These are phyloP conservation scores for Flaveria bidentis DNA, from an alignment of 129 eudicot genomes.

Conservation along the genomic window DNA sequence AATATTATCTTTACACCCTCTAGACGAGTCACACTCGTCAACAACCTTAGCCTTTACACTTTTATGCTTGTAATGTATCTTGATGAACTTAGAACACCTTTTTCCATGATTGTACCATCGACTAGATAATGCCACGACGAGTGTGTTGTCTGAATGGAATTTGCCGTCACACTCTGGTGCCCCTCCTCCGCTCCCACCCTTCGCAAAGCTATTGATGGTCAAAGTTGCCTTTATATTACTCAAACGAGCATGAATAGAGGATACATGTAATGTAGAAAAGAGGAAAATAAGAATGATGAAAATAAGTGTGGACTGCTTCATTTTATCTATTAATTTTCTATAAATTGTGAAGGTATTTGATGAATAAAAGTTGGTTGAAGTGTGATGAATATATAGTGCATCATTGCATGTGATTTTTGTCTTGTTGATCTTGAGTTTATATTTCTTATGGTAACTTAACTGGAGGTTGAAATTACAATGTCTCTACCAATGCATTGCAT, in stretches of 20 bases:
- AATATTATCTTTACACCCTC: constrained; percentile 44
- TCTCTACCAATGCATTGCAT: not conserved
- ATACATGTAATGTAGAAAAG: constrained; percentile 7
- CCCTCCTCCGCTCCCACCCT: constrained; percentile 49
- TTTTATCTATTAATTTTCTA: not conserved
- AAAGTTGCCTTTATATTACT: constrained; percentile 29
- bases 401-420: not conserved
- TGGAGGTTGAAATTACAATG: constrained; percentile 24
- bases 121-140: constrained; percentile 49
- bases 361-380: not conserved
- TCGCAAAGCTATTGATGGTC: constrained; percentile 44
- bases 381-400: not conserved
- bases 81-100: constrained; percentile 38
- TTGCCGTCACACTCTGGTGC: constrained; percentile 45
- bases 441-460: not conserved
- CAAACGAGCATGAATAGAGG: not conserved
- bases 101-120: constrained; percentile 41
- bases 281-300: constrained; percentile 11
- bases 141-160: constrained; percentile 36
- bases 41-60: constrained; percentile 56
- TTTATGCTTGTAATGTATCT: constrained; percentile 36
- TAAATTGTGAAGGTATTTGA: constrained; percentile 1
- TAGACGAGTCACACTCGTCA: constrained; percentile 51
- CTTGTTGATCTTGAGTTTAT: constrained; percentile 20
- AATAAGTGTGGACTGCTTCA: constrained; percentile 14